Evolutionary conservation across 139 green algal species (phyloP).

Genomic region (Closterium sp.): DNA sequence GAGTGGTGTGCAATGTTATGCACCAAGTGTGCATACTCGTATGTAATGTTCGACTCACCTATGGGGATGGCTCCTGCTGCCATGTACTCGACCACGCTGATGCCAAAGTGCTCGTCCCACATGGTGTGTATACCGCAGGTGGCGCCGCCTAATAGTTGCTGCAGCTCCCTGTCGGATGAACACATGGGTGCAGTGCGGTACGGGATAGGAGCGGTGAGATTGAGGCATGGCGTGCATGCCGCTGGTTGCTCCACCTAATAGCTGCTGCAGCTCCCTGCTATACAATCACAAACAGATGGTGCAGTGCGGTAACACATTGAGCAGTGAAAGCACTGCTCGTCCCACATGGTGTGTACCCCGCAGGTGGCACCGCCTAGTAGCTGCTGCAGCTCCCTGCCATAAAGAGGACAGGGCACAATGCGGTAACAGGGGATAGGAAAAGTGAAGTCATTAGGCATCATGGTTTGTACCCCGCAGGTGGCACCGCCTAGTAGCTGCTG

Average conservation of each 20-base stretch:
- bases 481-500: neutral
- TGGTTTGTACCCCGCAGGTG: no score
- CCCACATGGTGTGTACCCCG: no score
- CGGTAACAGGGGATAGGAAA: no score
- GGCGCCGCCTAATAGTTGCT: conserved; percentile 71
- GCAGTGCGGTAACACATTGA: no score
- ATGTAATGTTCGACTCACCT: conserved; percentile 21
- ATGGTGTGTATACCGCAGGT: conserved; percentile 93
- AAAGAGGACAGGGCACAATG: no score
- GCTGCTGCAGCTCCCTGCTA: no score
- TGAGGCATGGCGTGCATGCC: neutral
- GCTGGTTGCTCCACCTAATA: no score
- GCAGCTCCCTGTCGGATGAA: conserved; percentile 65
- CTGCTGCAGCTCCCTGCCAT: no score
- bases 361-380: neutral
- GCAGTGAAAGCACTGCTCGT: no score
- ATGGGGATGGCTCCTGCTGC: conserved; percentile 65
- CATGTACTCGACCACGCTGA: conserved; percentile 98
- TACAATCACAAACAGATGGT: no score
- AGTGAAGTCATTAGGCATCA: no score
- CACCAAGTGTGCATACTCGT: no score
- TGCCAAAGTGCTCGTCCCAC: conserved; percentile 98
- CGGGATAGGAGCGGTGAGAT: conserved; percentile 55
- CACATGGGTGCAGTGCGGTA: conserved; percentile 21
- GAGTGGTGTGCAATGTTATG: conserved; percentile 62